phyloP scores from a whole-genome alignment of 75 land plant species.

The Pinus taeda region DNA sequence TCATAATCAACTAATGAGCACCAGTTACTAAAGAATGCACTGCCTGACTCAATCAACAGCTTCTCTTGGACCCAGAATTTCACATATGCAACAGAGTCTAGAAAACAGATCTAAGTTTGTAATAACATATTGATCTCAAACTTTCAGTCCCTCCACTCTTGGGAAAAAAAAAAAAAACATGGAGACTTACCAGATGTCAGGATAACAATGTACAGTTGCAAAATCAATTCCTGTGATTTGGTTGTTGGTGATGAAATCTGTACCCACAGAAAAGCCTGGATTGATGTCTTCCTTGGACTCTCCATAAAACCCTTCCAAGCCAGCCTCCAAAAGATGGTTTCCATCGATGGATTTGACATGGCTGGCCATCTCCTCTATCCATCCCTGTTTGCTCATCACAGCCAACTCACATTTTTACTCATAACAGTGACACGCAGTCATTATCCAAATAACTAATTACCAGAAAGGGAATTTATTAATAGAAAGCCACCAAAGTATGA shows the following conservation, averaged over 20 bases:
- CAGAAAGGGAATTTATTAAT: neutral
- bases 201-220: constrained; percentile 89
- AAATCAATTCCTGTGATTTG: constrained; percentile 72
- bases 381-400: constrained; percentile 30
- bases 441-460: constrained; percentile 33
- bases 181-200: constrained; percentile 75
- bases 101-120: too few species aligned
- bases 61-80: too few species aligned
- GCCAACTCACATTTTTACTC: neutral
- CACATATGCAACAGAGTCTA: too few species aligned
- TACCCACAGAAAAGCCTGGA: constrained; percentile 46
- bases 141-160: neutral
- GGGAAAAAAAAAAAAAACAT: neutral
- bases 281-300: constrained; percentile 44
- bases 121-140: too few species aligned
- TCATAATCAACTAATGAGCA: neutral
- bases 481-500: neutral
- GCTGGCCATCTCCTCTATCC: constrained; percentile 87
- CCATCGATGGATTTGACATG: constrained; percentile 80
- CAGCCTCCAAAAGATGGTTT: constrained; percentile 84
- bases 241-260: constrained; percentile 83
- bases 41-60: too few species aligned
- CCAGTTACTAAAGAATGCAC: too few species aligned
- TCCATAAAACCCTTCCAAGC: constrained; percentile 87
- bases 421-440: neutral